Conservation (phyloP, 352 stramenopile species). For the Globisporangium radiosum region DNA sequence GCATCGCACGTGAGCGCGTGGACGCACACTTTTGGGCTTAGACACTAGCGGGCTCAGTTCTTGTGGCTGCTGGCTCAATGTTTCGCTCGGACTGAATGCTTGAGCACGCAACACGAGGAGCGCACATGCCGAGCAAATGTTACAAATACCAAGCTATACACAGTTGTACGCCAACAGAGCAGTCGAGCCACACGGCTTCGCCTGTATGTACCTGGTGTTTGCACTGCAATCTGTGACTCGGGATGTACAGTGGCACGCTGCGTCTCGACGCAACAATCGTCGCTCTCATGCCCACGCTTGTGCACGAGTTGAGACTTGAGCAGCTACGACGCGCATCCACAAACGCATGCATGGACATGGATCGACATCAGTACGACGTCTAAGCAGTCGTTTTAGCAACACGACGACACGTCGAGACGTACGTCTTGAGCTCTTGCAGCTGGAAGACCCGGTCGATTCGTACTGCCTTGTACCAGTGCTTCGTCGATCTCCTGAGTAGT, state of each 20-base stretch:
- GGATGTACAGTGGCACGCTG: background rate
- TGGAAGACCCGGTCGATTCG: background rate
- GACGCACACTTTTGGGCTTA: slow-evolving; percentile 1
- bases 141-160: no score
- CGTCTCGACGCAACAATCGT: background rate
- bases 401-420: background rate
- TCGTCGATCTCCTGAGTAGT: slow-evolving; percentile 12
- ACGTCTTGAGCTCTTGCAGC: background rate
- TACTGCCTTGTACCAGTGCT: background rate
- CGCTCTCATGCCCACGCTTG: background rate
- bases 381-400: no score
- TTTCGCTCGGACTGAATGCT: background rate
- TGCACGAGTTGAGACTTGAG: slow-evolving; percentile 5
- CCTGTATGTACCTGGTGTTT: background rate
- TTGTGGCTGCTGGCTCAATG: background rate
- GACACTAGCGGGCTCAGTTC: background rate
- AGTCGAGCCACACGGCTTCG: no score
- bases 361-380: no score
- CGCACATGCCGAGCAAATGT: no score
- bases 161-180: no score
- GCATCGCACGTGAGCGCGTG: slow-evolving; percentile 1
- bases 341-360: no score
- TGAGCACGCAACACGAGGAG: no score
- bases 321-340: background rate
- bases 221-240: background rate